Evolutionary conservation across 805 yeast species (phyloP).

Genomic region (Myxozyma nipponensis): DNA sequence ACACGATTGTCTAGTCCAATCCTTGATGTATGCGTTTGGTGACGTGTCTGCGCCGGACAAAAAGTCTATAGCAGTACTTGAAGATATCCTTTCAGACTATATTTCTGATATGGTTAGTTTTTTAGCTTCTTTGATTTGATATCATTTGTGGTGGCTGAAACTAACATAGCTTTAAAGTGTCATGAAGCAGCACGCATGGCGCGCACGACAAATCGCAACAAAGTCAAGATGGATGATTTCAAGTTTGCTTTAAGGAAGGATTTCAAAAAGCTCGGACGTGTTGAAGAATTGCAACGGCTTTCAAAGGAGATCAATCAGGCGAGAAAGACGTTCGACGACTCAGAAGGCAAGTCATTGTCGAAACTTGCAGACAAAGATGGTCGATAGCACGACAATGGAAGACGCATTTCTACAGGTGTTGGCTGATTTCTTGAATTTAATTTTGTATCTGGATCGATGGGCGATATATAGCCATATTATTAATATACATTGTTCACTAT

Average conservation of each 20-base stretch:
- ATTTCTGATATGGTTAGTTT: slow-evolving; percentile 48
- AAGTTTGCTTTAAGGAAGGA: slow-evolving; percentile 66
- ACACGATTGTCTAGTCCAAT: slow-evolving; percentile 45
- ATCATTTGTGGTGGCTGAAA: not conserved
- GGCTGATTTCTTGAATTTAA: no score
- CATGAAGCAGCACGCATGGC: slow-evolving; percentile 51
- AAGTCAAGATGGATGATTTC: slow-evolving; percentile 68
- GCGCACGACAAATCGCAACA: slow-evolving; percentile 51
- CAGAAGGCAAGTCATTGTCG: slow-evolving; percentile 45
- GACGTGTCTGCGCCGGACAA: slow-evolving; percentile 64
- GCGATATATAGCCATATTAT: no score
- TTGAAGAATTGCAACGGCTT: slow-evolving; percentile 57
- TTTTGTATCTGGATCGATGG: no score
- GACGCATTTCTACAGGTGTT: no score
- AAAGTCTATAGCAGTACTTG: slow-evolving; percentile 62
- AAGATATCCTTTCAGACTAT: slow-evolving; percentile 63
- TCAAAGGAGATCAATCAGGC: slow-evolving; percentile 64
- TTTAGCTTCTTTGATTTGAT: not conserved
- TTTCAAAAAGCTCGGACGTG: slow-evolving; percentile 63
- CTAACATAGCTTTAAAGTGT: slow-evolving; percentile 36
- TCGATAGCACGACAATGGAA: no score
- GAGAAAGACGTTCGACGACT: slow-evolving; percentile 60
- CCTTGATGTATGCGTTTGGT: slow-evolving; percentile 67
- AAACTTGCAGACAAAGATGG: slow-evolving; percentile 32
- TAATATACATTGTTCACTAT: not conserved